Evolutionary conservation across 2,329 filamentous ascomycete genomes (phyloP).

Genomic region (Cladosporium sp.): DNA sequence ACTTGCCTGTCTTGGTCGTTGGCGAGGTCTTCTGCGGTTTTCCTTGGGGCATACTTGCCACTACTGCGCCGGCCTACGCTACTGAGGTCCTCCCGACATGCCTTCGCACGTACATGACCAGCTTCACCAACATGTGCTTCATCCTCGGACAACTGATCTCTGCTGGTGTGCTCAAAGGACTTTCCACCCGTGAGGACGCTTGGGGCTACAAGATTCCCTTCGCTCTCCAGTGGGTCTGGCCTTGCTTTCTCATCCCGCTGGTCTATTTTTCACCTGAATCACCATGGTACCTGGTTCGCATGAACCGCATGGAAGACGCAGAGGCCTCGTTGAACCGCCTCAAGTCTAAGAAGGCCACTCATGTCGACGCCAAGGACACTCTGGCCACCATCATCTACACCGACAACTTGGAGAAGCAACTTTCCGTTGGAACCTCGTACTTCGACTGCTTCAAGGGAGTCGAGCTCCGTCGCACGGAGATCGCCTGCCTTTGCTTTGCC

Average conservation of each 20-base stretch:
- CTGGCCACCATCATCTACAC: constrained; percentile 38
- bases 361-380: constrained; percentile 24
- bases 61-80: constrained; percentile 35
- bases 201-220: constrained; percentile 36
- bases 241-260: constrained; percentile 29
- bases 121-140: constrained; percentile 37
- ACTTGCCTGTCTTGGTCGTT: constrained; percentile 26
- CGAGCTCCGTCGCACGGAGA: constrained; percentile 45
- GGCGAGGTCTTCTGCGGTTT: constrained; percentile 28
- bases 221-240: constrained; percentile 47
- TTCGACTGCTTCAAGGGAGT: constrained; percentile 36
- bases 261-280: constrained; percentile 28
- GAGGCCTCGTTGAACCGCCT: constrained; percentile 22
- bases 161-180: constrained; percentile 31
- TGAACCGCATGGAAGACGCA: constrained; percentile 23
- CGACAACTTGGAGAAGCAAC: constrained; percentile 31
- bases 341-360: constrained; percentile 22
- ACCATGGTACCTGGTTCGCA: constrained; percentile 31
- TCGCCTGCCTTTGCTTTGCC: constrained; percentile 35
- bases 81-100: constrained; percentile 35
- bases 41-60: constrained; percentile 28
- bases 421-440: constrained; percentile 28
- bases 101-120: constrained; percentile 21
- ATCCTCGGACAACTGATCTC: constrained; percentile 38
- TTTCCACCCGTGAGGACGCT: constrained; percentile 7